Evolutionary conservation across 208 protist species (phyloP).

Genomic region (Leishmania amazonensis): DNA sequence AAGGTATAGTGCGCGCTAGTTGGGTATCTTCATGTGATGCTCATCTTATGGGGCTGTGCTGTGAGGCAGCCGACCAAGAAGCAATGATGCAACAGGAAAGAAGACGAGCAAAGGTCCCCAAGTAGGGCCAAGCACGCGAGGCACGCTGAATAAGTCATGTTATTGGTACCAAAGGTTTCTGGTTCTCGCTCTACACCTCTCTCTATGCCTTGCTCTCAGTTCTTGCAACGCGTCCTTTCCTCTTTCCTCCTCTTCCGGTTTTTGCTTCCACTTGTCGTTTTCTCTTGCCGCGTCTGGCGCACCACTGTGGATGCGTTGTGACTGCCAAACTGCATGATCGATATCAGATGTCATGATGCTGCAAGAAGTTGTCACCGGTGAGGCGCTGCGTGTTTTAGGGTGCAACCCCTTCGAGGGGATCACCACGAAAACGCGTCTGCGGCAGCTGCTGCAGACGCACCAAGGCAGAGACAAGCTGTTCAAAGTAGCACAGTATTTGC

Average conservation of each 20-base stretch:
- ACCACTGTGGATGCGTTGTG: not conserved
- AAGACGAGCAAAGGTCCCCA: not conserved
- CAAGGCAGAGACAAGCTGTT: slow-evolving; percentile 92
- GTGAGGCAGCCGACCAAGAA: not conserved
- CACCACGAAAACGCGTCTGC: slow-evolving; percentile 81
- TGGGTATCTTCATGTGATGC: not conserved
- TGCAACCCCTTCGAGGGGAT: slow-evolving; percentile 87
- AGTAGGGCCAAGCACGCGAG: not conserved
- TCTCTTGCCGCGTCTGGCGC: not conserved
- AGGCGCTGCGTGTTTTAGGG: slow-evolving; percentile 80
- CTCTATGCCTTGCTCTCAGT: not conserved
- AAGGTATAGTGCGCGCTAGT: not conserved
- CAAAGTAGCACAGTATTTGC: slow-evolving; percentile 89
- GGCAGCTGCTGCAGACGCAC: slow-evolving; percentile 90
- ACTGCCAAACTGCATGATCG: not conserved
- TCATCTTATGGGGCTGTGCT: not conserved
- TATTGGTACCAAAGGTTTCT: not conserved
- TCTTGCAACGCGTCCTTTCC: not conserved
- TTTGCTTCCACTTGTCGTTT: slow-evolving; percentile 1
- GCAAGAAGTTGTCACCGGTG: slow-evolving; percentile 36
- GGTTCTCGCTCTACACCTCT: not conserved
- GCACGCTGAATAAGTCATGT: not conserved
- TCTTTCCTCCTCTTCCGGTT: not conserved
- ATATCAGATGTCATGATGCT: slow-evolving; percentile 18
- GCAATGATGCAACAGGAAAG: not conserved